A percentile compares a stretch with the other conserved stretches of the same genome.
These are phyloP conservation scores for Lagerstroemia speciosa DNA, from an alignment of 345 rosid genomes.

Conservation along the genomic window DNA sequence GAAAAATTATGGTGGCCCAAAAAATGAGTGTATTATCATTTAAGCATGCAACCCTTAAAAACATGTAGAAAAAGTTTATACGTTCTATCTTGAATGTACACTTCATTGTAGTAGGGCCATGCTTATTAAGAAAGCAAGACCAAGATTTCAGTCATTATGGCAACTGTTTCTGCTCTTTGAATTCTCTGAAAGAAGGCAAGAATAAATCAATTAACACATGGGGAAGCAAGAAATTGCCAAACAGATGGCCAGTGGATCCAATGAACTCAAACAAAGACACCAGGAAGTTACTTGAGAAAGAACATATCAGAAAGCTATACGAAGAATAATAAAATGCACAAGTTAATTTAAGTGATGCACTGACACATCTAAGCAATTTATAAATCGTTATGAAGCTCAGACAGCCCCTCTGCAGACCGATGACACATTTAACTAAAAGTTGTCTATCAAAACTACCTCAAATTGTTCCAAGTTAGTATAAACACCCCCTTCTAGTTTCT, in stretches of 20 bases:
- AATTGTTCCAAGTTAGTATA: slow-evolving; percentile 74
- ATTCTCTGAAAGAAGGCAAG: not conserved
- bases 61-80: no score
- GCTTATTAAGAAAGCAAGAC: not conserved
- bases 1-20: not conserved
- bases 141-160: not conserved
- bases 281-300: not conserved
- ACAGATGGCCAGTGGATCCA: not conserved
- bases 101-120: not conserved
- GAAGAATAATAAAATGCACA: no score
- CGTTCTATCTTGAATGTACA: not conserved
- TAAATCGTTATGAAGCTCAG: not conserved
- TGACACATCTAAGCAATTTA: not conserved
- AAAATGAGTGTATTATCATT: not conserved
- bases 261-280: not conserved
- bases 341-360: no score
- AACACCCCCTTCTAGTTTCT: slow-evolving; percentile 51
- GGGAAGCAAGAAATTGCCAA: not conserved
- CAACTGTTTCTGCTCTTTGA: no score
- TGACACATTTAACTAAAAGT: not conserved
- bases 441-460: slow-evolving; percentile 43
- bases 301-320: not conserved
- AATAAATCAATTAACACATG: not conserved
- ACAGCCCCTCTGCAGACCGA: not conserved
- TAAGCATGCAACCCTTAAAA: not conserved